Base-by-base conservation (phyloP, 2,329 filamentous ascomycete genomes). In the Aspergillus ochraceus region DNA sequence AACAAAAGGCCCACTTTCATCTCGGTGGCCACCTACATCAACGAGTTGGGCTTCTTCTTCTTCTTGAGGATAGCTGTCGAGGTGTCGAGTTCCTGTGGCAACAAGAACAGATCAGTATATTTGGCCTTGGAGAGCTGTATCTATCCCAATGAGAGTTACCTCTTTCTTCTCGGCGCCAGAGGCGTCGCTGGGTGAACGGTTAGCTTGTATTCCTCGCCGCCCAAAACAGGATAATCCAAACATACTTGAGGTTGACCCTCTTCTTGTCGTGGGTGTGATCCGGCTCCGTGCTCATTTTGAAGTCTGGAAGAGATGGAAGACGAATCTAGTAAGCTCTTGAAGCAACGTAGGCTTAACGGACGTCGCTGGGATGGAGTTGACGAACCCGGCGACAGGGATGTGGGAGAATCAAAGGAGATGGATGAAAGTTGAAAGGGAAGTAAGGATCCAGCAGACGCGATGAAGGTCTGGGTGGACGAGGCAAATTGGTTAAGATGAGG, bases 31-130 rank as follows among this genome's bases (percentile, higher is more conserved):
- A 79, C 89, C 78, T 84, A 96, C 92, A 99, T 96, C 78, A 99
- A 82, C 75, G 94, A 96, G 82, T 99, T 99, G 71, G 93, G 93
- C 91, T 99, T 99, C 93, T 99, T 99, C 90, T 99, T 99, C 87
- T 98, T 98, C 85, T 97, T 98, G 74, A 99, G 87, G 71, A 99
- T 99, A 69, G 95, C 95, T 50, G 95, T 99, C 55, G 95, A 88
- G 64, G 89, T 92, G 76, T 97, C 95, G 77, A 97, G 91, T 72
- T 92, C 88, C 88, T 96, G 72, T 60, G 24, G 5, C 6, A 36
- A 45, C 36, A 49, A 65, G 60, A 49, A 39, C n/a, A 52, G 47
- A 60, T 72, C 56, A 70, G 66, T 56, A 57, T 62, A 49, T 32
- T 61, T 45, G 20, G 60, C 74, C 82, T 69, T 57, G 60, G 67